Evolutionary conservation across 768 basidiomycete species (phyloP).

Genomic region (Psilocybe tampanensis): DNA sequence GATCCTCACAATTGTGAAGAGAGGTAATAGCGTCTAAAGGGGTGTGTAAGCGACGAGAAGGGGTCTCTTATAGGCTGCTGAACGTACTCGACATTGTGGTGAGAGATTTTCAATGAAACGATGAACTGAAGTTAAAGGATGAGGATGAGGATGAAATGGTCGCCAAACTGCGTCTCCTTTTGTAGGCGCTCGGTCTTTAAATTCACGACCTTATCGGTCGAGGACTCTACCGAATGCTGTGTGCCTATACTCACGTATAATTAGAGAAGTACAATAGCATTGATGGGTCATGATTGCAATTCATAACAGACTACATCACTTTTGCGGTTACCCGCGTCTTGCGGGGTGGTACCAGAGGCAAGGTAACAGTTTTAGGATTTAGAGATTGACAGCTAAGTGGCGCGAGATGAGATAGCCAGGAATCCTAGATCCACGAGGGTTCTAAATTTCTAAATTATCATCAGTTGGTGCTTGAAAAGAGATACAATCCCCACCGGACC

Average conservation of each 20-base stretch:
- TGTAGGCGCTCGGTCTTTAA: conserved; percentile 10
- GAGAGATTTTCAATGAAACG: neutral
- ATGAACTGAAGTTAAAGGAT: neutral
- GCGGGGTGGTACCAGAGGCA: conserved; percentile 10
- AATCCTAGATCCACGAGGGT: conserved; percentile 10
- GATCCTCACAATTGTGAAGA: conserved; percentile 49
- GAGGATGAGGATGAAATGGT: neutral
- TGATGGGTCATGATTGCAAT: conserved; percentile 11
- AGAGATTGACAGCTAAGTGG: conserved; percentile 4
- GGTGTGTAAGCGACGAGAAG: neutral
- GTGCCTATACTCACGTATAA: conserved; percentile 6
- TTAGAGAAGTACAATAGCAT: neutral
- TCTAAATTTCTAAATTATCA: conserved; percentile 1
- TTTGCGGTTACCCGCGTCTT: conserved; percentile 16
- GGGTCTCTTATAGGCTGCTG: no score
- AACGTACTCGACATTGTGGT: conserved; percentile 21
- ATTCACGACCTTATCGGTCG: conserved; percentile 12
- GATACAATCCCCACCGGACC: neutral
- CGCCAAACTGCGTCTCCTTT: conserved; percentile 4
- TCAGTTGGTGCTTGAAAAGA: neutral
- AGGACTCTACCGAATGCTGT: conserved; percentile 3
- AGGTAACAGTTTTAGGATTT: conserved; percentile 3
- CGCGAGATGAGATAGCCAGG: neutral
- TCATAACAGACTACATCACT: conserved; percentile 16
- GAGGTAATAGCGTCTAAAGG: conserved; percentile 29